phyloP scores from a whole-genome alignment of 129 eudicot genomes.

The Mikania micrantha region DNA sequence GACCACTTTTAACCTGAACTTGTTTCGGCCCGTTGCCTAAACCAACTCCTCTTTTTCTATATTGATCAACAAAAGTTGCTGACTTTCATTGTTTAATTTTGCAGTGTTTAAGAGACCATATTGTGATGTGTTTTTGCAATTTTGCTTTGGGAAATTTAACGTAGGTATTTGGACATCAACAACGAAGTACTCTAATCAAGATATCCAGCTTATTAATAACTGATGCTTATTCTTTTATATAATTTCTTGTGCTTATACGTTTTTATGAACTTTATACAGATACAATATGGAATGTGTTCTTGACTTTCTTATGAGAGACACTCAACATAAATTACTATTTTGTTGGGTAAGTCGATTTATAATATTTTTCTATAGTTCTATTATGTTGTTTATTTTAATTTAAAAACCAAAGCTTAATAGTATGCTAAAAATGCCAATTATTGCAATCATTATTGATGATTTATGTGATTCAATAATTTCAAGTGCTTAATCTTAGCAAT shows the following conservation, averaged over 20 bases:
- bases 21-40: neutral
- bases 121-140: conserved; percentile 51
- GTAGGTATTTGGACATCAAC: conserved; percentile 69
- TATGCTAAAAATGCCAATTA: neutral
- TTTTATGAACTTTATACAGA: conserved; percentile 26
- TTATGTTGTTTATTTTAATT: neutral
- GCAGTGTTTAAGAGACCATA: conserved; percentile 66
- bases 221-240: neutral
- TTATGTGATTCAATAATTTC: neutral
- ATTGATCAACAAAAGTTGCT: neutral
- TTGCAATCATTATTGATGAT: neutral
- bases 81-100: conserved; percentile 3
- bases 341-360: conserved; percentile 47
- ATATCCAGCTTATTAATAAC: neutral
- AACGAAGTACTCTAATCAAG: conserved; percentile 28
- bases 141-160: conserved; percentile 44
- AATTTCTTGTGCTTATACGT: neutral
- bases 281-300: conserved; percentile 29
- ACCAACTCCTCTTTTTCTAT: neutral
- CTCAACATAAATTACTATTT: conserved; percentile 39
- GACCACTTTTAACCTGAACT: neutral
- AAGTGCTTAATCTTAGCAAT: too few relatives aligned
- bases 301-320: conserved; percentile 46
- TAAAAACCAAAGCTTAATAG: neutral
- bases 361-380: neutral